Evolutionary conservation across 1,139 yeast species (phyloP).

Genomic region (Petasospora rhodanensis): DNA sequence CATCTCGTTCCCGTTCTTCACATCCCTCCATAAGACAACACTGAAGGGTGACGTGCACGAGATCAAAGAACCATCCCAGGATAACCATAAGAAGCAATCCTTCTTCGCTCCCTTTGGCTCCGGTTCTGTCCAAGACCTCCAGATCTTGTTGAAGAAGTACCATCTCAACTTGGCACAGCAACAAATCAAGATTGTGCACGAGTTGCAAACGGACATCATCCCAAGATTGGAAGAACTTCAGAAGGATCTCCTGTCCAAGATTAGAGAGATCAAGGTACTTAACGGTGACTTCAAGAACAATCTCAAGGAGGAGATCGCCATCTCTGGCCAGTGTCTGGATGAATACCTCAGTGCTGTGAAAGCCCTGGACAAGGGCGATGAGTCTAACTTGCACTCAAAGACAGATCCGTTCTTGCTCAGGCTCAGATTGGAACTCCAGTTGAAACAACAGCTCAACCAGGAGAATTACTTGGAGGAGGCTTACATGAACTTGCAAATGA

Average conservation of each 20-base stretch:
- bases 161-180: slow-evolving; percentile 41
- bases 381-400: slow-evolving; percentile 27
- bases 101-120: slow-evolving; percentile 48
- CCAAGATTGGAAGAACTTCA: slow-evolving; percentile 70
- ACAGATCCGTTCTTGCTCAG: slow-evolving; percentile 66
- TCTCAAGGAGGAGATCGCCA: slow-evolving; percentile 47
- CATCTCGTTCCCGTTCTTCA: slow-evolving; percentile 51
- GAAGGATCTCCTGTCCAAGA: slow-evolving; percentile 59
- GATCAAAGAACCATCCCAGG: slow-evolving; percentile 30
- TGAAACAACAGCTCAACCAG: slow-evolving; percentile 62
- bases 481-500: slow-evolving; percentile 60
- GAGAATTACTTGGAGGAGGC: slow-evolving; percentile 72
- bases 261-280: slow-evolving; percentile 58
- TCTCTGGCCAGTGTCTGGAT: slow-evolving; percentile 47
- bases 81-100: slow-evolving; percentile 40
- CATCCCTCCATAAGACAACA: slow-evolving; percentile 26
- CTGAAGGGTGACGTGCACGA: slow-evolving; percentile 19
- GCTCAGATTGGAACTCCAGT: slow-evolving; percentile 60
- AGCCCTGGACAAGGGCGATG: slow-evolving; percentile 12
- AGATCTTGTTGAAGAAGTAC: slow-evolving; percentile 41
- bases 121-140: slow-evolving; percentile 47
- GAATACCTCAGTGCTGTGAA: slow-evolving; percentile 40
- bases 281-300: slow-evolving; percentile 44
- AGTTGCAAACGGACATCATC: slow-evolving; percentile 50
- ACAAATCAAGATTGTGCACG: slow-evolving; percentile 49